phyloP scores from a whole-genome alignment of 768 basidiomycete genomes.

The Coprinopsis strossmayeri region DNA sequence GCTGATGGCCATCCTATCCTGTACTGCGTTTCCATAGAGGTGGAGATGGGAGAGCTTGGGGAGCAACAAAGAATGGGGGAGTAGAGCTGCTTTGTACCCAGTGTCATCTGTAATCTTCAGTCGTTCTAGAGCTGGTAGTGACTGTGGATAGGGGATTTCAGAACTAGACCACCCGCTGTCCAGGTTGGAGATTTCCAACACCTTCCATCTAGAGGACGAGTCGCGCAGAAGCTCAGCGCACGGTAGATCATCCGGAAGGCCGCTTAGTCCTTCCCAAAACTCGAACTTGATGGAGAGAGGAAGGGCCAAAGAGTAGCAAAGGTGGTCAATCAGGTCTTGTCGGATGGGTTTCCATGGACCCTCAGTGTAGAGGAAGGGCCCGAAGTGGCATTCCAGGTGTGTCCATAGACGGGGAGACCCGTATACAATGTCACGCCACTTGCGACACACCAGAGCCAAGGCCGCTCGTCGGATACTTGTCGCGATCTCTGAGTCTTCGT shows the following conservation, averaged over 20 bases:
- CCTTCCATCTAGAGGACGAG: not conserved
- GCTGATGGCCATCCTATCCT: too few relatives aligned
- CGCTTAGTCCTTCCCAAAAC: not conserved
- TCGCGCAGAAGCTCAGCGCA: not conserved
- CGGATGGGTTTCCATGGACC: not conserved
- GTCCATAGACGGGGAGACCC: not conserved
- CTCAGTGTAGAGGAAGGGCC: not conserved
- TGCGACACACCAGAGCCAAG: not conserved
- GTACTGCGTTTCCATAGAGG: too few relatives aligned
- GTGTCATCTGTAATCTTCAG: not conserved
- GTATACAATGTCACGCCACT: not conserved
- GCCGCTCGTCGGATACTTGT: not conserved
- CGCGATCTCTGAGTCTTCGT: not conserved
- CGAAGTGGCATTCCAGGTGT: not conserved
- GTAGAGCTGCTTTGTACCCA: too few relatives aligned
- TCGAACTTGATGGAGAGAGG: not conserved
- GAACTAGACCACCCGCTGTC: not conserved
- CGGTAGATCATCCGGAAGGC: not conserved
- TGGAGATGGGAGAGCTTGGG: too few relatives aligned
- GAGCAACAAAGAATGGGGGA: too few relatives aligned
- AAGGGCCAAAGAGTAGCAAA: not conserved
- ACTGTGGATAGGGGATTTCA: not conserved
- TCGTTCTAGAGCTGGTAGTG: not conserved
- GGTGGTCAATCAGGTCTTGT: not conserved
- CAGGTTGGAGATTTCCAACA: not conserved